Base-by-base conservation (phyloP, 148 eudicot species). In the Spergularia bocconei region DNA sequence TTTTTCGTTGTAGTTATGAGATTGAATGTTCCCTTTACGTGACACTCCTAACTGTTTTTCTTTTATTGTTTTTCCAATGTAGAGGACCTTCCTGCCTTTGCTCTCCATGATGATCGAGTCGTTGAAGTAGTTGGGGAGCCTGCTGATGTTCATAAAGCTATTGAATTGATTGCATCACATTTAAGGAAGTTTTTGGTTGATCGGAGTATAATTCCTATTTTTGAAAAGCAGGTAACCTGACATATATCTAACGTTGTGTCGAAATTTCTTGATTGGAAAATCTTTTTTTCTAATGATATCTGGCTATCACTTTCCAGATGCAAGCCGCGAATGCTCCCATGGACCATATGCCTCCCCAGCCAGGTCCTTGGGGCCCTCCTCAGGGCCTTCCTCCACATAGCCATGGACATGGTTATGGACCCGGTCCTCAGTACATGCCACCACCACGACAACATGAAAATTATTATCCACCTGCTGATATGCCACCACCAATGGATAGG, bases 101-200 rank as follows among this genome's bases (percentile, higher is more conserved):
- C 98, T 79, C 90, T 94, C 66, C 92, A 82, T 75, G 98, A 94
- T 75, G 98, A 94, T 74, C 87, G 96, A 70, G 83, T 94, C 63
- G 96, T 94, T 80, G 98, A 94, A 82, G 81, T 91, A 68, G 84
- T 82, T 68, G 97, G 98, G 50, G 97, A 94, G 82, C 90, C 93
- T 79, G 84, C 76, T 56, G 87, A 81, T 56, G 87, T 90, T 60
- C 96, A 88, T 82, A 86, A 87, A 77, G 98, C 96, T 17, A 65
- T 94, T 77, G 96, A 91, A 76, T 64, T 91, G 69, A 90, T 94
- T 82, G 98, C 85, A 19, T 77, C 88, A 13, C 97, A 94, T 75
- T 83, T 94, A 20, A 86, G 97, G 82, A 91, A 87, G 82, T 94
- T 94, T 82, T 88, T 94, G 82, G 98, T 94, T 77, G 96, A 91